These are phyloP conservation scores for Phlegmacium glaucopus DNA, from an alignment of 768 basidiomycete species.

Conservation along the genomic window DNA sequence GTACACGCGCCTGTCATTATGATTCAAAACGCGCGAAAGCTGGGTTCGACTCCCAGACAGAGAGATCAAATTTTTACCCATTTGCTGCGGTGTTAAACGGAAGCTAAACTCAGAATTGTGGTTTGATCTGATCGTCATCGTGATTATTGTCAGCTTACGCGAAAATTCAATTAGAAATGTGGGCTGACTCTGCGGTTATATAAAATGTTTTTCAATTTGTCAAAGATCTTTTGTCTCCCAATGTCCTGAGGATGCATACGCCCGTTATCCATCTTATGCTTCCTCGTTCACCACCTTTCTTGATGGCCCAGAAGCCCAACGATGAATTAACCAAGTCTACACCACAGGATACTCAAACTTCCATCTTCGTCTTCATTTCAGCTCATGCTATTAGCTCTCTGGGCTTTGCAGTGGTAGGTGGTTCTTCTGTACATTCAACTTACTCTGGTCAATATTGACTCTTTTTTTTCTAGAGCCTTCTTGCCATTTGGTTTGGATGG, in stretches of 20 bases:
- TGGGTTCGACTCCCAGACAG: not conserved
- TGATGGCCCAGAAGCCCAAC: constrained; percentile 16
- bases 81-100: not conserved
- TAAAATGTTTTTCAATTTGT: too few species aligned
- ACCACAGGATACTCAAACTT: constrained; percentile 9
- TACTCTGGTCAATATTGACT: constrained; percentile 5
- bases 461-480: constrained; percentile 31
- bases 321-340: constrained; percentile 9
- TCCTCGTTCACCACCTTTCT: constrained; percentile 7
- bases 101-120: not conserved
- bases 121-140: too few species aligned
- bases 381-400: constrained; percentile 30
- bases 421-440: not conserved
- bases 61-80: not conserved
- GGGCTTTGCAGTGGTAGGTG: constrained; percentile 39
- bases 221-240: too few species aligned
- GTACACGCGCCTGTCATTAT: not conserved
- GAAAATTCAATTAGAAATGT: constrained; percentile 32
- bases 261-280: not conserved
- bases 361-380: constrained; percentile 30
- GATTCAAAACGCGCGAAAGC: not conserved
- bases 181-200: constrained; percentile 35
- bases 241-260: too few species aligned
- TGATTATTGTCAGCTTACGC: constrained; percentile 21
- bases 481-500: constrained; percentile 43